A percentile compares a stretch with the other conserved stretches of the same genome.
Conservation (phyloP, 2,329 filamentous ascomycete species). For the Penicillium polonicum region DNA sequence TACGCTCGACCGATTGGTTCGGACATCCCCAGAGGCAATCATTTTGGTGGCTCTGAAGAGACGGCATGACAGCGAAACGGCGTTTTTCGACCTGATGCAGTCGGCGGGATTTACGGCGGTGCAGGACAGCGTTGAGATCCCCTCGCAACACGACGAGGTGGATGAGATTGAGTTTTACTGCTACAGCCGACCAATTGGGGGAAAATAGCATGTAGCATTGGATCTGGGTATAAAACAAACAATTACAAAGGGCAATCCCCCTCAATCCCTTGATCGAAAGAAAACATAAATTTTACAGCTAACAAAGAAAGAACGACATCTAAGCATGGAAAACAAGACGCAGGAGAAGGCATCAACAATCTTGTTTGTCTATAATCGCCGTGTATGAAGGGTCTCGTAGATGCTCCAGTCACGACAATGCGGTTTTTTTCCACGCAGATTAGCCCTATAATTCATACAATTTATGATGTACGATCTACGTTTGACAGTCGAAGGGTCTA, state of each 20-base stretch:
- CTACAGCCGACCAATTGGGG: constrained; percentile 25
- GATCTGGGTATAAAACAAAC: not conserved
- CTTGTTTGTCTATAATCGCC: not conserved
- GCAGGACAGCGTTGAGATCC: constrained; percentile 37
- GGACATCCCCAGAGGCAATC: constrained; percentile 49
- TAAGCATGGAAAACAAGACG: no score
- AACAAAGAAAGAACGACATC: not conserved
- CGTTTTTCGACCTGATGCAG: constrained; percentile 64
- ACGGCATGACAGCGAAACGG: constrained; percentile 63
- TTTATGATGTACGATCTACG: not conserved
- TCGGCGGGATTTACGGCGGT: constrained; percentile 36
- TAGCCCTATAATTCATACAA: not conserved
- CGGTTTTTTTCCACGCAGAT: not conserved
- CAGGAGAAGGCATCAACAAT: no score
- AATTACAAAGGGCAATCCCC: not conserved
- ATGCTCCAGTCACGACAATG: not conserved
- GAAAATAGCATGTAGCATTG: not conserved
- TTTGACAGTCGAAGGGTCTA: not conserved
- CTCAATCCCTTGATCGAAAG: no score
- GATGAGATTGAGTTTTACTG: constrained; percentile 42
- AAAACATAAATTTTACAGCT: not conserved
- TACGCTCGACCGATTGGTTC: constrained; percentile 53
- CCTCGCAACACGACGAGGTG: constrained; percentile 35
- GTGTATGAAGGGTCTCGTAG: not conserved
- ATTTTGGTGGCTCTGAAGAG: constrained; percentile 65